These are phyloP conservation scores for Trifolium subterraneum DNA, from an alignment of 306 rosid species.

Conservation along the genomic window DNA sequence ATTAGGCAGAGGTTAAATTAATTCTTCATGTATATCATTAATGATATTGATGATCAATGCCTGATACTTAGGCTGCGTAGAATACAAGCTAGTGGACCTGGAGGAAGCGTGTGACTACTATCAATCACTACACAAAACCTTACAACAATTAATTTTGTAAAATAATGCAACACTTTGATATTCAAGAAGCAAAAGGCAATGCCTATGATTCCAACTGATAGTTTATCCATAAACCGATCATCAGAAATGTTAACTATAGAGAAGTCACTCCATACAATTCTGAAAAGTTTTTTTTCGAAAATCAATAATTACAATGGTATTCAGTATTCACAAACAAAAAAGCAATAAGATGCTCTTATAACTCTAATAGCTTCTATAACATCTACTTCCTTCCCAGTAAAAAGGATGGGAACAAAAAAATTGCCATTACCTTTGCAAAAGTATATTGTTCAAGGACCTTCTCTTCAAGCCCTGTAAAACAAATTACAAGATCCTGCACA, in stretches of 20 bases:
- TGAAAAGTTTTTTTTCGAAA: slow-evolving; percentile 22
- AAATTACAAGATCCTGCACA: slow-evolving; percentile 70
- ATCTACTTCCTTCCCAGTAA: slow-evolving; percentile 8
- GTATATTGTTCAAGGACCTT: slow-evolving; percentile 96
- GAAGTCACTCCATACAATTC: slow-evolving; percentile 16
- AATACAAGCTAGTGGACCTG: slow-evolving; percentile 10
- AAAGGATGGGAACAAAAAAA: slow-evolving; percentile 13
- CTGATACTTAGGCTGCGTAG: slow-evolving; percentile 23
- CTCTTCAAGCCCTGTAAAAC: slow-evolving; percentile 87
- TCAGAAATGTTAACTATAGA: slow-evolving; percentile 21
- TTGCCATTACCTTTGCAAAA: slow-evolving; percentile 83
- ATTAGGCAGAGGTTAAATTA: slow-evolving; percentile 15
- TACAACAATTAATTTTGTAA: background rate
- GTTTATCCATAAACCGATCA: slow-evolving; percentile 18
- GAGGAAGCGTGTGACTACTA: slow-evolving; percentile 4
- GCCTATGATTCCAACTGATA: slow-evolving; percentile 20
- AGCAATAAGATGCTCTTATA: slow-evolving; percentile 7
- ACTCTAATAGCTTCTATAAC: slow-evolving; percentile 26
- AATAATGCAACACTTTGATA: slow-evolving; percentile 25
- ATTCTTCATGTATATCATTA: slow-evolving; percentile 19
- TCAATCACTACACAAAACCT: slow-evolving; percentile 30
- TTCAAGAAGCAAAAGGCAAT: slow-evolving; percentile 32
- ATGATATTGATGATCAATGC: slow-evolving; percentile 5
- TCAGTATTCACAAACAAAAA: slow-evolving; percentile 32
- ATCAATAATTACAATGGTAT: slow-evolving; percentile 26